Evolutionary conservation across 225 moss, liverwort and hornwort species (phyloP).

Genomic region (Marchantia paleacea): DNA sequence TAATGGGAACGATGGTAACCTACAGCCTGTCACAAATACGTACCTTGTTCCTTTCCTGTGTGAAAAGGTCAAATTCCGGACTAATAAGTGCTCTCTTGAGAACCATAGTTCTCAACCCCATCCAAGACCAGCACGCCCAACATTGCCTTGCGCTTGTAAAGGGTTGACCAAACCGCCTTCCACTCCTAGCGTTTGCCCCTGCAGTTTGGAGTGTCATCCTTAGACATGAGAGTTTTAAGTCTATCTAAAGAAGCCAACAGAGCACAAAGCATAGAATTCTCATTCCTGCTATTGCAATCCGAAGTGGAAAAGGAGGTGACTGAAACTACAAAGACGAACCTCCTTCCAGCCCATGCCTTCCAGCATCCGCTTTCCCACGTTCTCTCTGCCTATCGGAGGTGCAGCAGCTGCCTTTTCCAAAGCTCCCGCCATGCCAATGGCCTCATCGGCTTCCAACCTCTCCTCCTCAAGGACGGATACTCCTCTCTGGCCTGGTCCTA

Average conservation of each 20-base stretch:
- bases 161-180: conserved; percentile 75
- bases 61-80: too few species aligned
- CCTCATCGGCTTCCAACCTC: conserved; percentile 79
- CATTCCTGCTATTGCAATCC: not conserved
- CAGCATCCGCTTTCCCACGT: conserved; percentile 90
- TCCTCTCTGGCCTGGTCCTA: conserved; percentile 88
- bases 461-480: conserved; percentile 73
- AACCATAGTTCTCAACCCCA: conserved; percentile 41
- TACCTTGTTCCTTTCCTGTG: too few species aligned
- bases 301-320: not conserved
- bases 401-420: conserved; percentile 74
- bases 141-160: conserved; percentile 80
- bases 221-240: not conserved
- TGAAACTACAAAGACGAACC: conserved; percentile 39
- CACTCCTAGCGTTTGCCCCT: conserved; percentile 85
- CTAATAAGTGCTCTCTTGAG: not conserved
- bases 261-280: not conserved
- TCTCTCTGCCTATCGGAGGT: conserved; percentile 71
- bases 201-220: conserved; percentile 16
- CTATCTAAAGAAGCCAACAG: not conserved
- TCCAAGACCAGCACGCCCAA: conserved; percentile 84
- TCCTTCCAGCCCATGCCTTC: conserved; percentile 99
- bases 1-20: too few species aligned
- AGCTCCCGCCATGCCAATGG: conserved; percentile 71
- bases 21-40: too few species aligned